Conservation (phyloP, 179 eudicot species). For the Beta corolliflora region DNA sequence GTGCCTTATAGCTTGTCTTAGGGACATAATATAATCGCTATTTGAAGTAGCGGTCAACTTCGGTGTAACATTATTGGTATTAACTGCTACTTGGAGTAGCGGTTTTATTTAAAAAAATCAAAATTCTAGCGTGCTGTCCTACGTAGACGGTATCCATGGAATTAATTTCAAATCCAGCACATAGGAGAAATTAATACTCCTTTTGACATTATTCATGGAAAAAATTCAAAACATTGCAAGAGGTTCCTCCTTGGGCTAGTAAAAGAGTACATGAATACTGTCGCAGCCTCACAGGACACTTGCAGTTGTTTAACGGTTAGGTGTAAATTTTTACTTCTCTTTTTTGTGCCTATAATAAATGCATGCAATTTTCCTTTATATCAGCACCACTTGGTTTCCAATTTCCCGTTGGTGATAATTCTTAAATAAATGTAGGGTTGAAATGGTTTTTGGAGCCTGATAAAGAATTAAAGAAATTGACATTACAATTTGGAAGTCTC, state of each 20-base stretch:
- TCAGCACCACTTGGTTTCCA: not conserved
- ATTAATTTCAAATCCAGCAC: not conserved
- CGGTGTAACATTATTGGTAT: no score
- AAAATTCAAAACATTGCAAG: not conserved
- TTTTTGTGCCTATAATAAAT: conserved; percentile 10
- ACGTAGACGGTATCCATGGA: not conserved
- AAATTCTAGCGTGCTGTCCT: no score
- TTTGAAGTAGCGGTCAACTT: no score
- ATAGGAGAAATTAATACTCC: no score
- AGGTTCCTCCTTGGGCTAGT: not conserved
- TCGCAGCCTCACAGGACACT: conserved; percentile 12
- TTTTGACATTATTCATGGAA: not conserved
- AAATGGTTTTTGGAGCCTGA: conserved; percentile 5
- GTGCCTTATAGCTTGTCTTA: no score
- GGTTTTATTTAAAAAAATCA: no score
- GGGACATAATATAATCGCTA: no score
- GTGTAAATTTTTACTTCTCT: not conserved
- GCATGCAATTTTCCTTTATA: no score
- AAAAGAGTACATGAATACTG: not conserved
- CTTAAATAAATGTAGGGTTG: not conserved
- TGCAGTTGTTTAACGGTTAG: conserved; percentile 16
- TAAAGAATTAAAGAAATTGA: not conserved
- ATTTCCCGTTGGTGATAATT: conserved; percentile 16
- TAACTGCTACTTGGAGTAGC: no score
- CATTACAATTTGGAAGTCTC: not conserved